Percentiles rank a stretch among this genome's conserved stretches.
These are phyloP conservation scores for Grosmannia serpens DNA, from an alignment of 2,329 filamentous ascomycete species.

Conservation along the genomic window DNA sequence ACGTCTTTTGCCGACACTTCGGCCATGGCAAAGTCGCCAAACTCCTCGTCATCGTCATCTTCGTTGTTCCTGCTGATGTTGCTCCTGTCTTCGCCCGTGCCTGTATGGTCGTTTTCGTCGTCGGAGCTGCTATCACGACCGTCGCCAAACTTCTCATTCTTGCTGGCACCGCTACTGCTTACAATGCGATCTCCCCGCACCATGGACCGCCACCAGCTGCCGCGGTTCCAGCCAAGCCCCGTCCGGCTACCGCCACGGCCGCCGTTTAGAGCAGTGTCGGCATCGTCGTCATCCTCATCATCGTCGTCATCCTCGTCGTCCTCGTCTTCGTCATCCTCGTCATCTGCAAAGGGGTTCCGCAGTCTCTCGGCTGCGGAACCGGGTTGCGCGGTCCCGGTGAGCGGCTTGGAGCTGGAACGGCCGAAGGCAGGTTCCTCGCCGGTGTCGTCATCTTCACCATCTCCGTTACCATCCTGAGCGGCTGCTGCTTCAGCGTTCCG, in stretches of 20 bases:
- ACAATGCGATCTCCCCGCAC: slow-evolving; percentile 13
- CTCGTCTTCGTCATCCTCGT: slow-evolving; percentile 36
- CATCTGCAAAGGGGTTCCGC: slow-evolving; percentile 45
- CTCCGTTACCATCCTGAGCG: slow-evolving; percentile 21
- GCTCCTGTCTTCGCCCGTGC: slow-evolving; percentile 30
- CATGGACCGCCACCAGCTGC: slow-evolving; percentile 25
- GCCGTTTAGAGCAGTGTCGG: slow-evolving; percentile 20
- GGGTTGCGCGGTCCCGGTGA: slow-evolving; percentile 6
- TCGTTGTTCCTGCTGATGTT: slow-evolving; percentile 32
- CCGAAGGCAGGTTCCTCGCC: background rate
- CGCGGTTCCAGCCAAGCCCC: slow-evolving; percentile 20
- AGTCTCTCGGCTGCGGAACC: slow-evolving; percentile 18
- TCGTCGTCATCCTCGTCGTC: slow-evolving; percentile 42
- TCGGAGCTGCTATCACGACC: slow-evolving; percentile 24
- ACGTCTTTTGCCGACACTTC: slow-evolving; percentile 25
- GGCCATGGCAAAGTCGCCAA: slow-evolving; percentile 58
- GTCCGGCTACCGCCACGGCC: slow-evolving; percentile 16
- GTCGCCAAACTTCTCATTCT: slow-evolving; percentile 19
- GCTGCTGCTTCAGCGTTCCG: slow-evolving; percentile 36
- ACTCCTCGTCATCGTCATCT: slow-evolving; percentile 51
- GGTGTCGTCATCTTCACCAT: background rate
- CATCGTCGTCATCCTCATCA: slow-evolving; percentile 19
- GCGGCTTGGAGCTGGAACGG: background rate
- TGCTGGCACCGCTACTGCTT: background rate
- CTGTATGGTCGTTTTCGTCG: slow-evolving; percentile 34